Percentiles rank a stretch among this genome's conserved stretches.
These are phyloP conservation scores for Parmales sp. DNA, from an alignment of 108 stramenopile species.

Conservation along the genomic window DNA sequence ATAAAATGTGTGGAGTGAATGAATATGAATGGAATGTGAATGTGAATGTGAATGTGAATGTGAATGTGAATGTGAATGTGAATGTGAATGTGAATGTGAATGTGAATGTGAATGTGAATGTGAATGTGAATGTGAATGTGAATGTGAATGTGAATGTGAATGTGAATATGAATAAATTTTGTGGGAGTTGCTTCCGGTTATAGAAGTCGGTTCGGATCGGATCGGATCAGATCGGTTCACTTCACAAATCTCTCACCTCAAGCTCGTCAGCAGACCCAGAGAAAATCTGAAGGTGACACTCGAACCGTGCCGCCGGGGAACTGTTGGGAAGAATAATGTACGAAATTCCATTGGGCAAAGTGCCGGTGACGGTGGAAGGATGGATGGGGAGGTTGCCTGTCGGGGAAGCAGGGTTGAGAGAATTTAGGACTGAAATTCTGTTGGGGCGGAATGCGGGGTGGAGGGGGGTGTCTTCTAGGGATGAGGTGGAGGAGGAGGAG, in stretches of 20 bases:
- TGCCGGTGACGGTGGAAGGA: background rate
- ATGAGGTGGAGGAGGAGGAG: background rate
- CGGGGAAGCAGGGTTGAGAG: too few relatives aligned
- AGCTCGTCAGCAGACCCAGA: slow-evolving; percentile 43
- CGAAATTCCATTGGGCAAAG: slow-evolving; percentile 71
- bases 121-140: too few relatives aligned
- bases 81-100: too few relatives aligned
- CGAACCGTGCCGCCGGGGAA: slow-evolving; percentile 83
- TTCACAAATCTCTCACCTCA: background rate
- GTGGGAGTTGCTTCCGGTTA: background rate
- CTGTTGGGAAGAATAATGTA: slow-evolving; percentile 90
- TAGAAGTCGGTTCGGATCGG: background rate
- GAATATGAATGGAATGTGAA: slow-evolving; percentile 5
- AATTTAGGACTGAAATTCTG: too few relatives aligned
- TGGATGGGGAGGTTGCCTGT: background rate
- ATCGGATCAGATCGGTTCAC: background rate
- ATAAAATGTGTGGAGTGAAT: slow-evolving; percentile 11
- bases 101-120: too few relatives aligned
- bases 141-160: too few relatives aligned
- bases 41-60: too few relatives aligned
- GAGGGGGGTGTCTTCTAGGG: background rate
- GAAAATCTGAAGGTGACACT: slow-evolving; percentile 90
- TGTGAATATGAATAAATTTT: background rate
- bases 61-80: too few relatives aligned
- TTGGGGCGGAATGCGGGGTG: too few relatives aligned